Evolutionary conservation across 352 stramenopile species (phyloP), one percentile per base, ranked within the genome.

Genomic region (Plasmopara muralis): DNA sequence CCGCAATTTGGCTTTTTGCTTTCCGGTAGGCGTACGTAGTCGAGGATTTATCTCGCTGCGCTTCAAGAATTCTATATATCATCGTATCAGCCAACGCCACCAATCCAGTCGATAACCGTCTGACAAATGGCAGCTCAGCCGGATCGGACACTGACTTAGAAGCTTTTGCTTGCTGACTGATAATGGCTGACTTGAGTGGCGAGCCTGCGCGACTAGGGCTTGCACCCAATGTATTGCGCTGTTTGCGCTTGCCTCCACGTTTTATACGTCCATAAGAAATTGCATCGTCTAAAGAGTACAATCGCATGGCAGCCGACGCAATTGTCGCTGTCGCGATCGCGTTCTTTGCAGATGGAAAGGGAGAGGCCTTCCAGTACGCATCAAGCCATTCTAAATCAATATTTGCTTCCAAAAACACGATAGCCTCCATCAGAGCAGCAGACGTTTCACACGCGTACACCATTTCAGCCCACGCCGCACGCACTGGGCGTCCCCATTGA

Each of bases 371-470:
- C 77, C 77, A 93, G 28, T 68, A 69, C 3, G 78, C 63, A 50
- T 93, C 83, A 10, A 93, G 64, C 72, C 74, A 90, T 38, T 93
- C 83, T 6, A 53, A 66, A 39, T 93, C 83, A 41, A 93, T 61
- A 28, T 74, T 84, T 4, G 73, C 76, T 54, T 93, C 83, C 18
- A 93, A 56, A 16, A 84, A 77, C 29, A 93, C 60, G n/a, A 80
- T 71, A 9, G 70, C 78, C 41, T 90, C 75, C 49, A 91, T 57
- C 7, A 93, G 44, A 34, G 54, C 50, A 9, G 61, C 49, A 0
- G 78, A 69, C 0, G 53, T 68, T 18, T 85, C 74, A 13, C 74
- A 84, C 5, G 78, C 55, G 43, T 76, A 83, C 5, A 90, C 71
- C 62, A 85, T 73, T 35, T 94, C 83, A 8, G 75, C 74, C 83